Evolutionary conservation across 1,284 basidiomycete genomes (phyloP).

Genomic region (Cryptococcus floricola): DNA sequence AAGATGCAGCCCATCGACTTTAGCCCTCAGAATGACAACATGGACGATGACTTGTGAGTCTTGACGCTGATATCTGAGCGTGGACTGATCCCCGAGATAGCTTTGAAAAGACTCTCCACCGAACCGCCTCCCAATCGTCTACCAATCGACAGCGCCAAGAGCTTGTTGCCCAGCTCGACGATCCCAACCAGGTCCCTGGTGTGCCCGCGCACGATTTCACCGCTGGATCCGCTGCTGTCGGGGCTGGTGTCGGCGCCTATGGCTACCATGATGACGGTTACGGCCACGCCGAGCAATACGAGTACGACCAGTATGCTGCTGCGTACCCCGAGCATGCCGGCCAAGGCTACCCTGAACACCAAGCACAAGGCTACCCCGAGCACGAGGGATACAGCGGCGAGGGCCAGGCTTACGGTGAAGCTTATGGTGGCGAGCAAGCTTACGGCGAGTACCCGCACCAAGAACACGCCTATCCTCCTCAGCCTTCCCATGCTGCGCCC

Average conservation of each 20-base stretch:
- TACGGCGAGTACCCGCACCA: constrained; percentile 9
- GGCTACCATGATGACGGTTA: constrained; percentile 29
- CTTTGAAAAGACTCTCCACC: constrained; percentile 43
- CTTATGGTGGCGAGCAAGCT: neutral
- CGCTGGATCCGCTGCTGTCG: constrained; percentile 53
- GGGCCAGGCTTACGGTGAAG: too few species aligned
- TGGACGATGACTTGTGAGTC: constrained; percentile 28
- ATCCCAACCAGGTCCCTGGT: constrained; percentile 30
- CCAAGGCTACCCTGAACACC: constrained; percentile 13
- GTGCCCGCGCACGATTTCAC: constrained; percentile 69
- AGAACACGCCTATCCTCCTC: constrained; percentile 18
- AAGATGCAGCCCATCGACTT: constrained; percentile 57
- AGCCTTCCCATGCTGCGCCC: constrained; percentile 4
- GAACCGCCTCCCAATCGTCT: constrained; percentile 31
- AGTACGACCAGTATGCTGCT: constrained; percentile 24
- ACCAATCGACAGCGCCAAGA: constrained; percentile 41
- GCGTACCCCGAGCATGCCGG: constrained; percentile 7
- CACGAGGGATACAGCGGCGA: too few species aligned
- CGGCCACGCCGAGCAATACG: constrained; percentile 28
- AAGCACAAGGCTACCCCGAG: too few species aligned
- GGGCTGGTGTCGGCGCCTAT: constrained; percentile 19
- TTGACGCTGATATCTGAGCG: neutral
- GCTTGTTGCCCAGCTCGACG: constrained; percentile 40
- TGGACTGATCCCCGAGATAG: constrained; percentile 5
- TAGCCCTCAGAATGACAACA: constrained; percentile 67